phyloP scores from a whole-genome alignment of 1,139 yeast species.

The Diutina ranongensis region DNA sequence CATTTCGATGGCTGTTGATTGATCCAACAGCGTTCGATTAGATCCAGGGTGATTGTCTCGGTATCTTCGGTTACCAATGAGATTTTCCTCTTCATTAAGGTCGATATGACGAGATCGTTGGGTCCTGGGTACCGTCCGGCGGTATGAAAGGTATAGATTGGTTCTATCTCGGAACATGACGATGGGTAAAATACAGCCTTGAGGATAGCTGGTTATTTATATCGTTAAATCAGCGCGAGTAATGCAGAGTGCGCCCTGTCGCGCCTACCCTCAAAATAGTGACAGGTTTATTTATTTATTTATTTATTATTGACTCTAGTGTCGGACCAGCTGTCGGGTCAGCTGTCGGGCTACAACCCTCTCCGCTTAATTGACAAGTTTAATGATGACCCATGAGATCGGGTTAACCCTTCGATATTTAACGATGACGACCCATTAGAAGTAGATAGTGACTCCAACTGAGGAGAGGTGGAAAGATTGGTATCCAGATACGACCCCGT shows the following conservation, averaged over 20 bases:
- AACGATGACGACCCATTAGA: no score
- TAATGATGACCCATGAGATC: neutral
- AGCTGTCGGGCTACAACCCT: neutral
- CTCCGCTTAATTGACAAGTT: neutral
- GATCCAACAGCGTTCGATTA: slow-evolving; percentile 7
- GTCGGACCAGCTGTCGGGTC: no score
- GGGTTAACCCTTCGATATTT: no score
- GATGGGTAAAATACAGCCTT: neutral
- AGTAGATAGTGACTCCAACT: no score
- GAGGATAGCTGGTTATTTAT: neutral
- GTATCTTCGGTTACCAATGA: slow-evolving; percentile 19
- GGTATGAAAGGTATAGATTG: slow-evolving; percentile 55
- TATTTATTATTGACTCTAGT: no score
- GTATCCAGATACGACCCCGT: neutral
- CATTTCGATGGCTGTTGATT: slow-evolving; percentile 25
- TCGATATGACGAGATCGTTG: slow-evolving; percentile 20
- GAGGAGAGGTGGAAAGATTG: neutral
- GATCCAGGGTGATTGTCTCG: slow-evolving; percentile 11
- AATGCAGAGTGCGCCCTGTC: no score
- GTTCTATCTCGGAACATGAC: slow-evolving; percentile 69
- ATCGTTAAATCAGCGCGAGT: no score
- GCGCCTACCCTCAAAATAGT: no score
- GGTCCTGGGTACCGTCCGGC: slow-evolving; percentile 55
- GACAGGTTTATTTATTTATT: no score
- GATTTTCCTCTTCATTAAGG: slow-evolving; percentile 45